Evolutionary conservation across 2,329 filamentous ascomycete species (phyloP), one percentile per base, ranked within the genome.

Genomic region (Neonectria faginata): DNA sequence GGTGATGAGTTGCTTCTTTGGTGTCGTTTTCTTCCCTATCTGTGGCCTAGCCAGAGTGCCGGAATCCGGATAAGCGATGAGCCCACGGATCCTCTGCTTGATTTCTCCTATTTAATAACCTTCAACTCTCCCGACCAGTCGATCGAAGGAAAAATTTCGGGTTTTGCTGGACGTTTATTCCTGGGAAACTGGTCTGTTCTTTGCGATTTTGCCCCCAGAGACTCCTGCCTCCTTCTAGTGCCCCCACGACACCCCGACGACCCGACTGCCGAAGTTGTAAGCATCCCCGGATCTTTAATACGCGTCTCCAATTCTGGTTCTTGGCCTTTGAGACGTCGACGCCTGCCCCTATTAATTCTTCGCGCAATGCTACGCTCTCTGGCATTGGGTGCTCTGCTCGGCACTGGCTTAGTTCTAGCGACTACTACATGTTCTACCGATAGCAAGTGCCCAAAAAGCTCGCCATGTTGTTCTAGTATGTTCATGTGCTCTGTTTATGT

Each of bases 281-380:
- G 14, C 47, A 33, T 12, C 29, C 8, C 27, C 29, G 9, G 20
- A 50, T 50, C 10, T 31, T 51, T 33, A 48, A 48, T 51, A 12
- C 29, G 10, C 27, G 3, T 9, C 7, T 31, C 16, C 8, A n/a
- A 50, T 9, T 20, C 47, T 18, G 47, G n/a, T 7, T 14, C 16
- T 11, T 18, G 2, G 16, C 16, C 2, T 5, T 50, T 12, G 25
- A 50, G 7, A 50, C 1, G 5, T 20, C 27, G n/a, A 10, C 16
- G 9, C 7, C 11, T 7, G 5, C 11, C 9, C 9, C 29, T 48
- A 8, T 63, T 61, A 57, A 60, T 54, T 29, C 55, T 61, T 60
- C 63, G 64, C 60, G 73, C 60, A 62, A 80, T 80, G 79, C 60
- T 79, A 65, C 73, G 62, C 58, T 76, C 76, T 47, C 65, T 75